phyloP scores from a whole-genome alignment of 768 basidiomycete genomes.

The Hygrophoropsis aurantiaca region DNA sequence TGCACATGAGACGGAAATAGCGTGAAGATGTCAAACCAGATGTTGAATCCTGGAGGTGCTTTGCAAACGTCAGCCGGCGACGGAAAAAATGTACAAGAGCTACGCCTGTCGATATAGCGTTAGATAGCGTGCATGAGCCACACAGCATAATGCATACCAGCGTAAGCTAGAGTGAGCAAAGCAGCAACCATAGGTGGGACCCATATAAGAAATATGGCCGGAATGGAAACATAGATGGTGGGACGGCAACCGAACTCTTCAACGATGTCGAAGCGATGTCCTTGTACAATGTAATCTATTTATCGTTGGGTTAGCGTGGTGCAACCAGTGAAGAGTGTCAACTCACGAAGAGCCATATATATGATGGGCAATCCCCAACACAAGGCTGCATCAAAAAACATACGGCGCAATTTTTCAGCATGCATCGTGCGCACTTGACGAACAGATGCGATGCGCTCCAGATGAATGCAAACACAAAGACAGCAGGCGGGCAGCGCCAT shows the following conservation, averaged over 20 bases:
- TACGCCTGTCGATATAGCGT: slow-evolving; percentile 26
- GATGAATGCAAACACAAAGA: slow-evolving; percentile 25
- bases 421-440: slow-evolving; percentile 20
- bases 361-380: slow-evolving; percentile 43
- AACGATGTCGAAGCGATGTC: slow-evolving; percentile 48
- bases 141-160: slow-evolving; percentile 27
- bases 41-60: slow-evolving; percentile 33
- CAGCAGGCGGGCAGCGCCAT: slow-evolving; percentile 24
- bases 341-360: slow-evolving; percentile 39
- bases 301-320: too few species aligned
- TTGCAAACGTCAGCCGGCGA: slow-evolving; percentile 42
- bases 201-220: slow-evolving; percentile 32
- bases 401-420: slow-evolving; percentile 26
- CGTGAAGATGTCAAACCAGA: slow-evolving; percentile 42
- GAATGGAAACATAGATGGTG: slow-evolving; percentile 29
- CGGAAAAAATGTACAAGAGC: slow-evolving; percentile 39
- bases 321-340: neutral
- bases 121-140: slow-evolving; percentile 5
- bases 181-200: slow-evolving; percentile 36
- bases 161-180: slow-evolving; percentile 32
- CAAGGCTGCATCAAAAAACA: slow-evolving; percentile 32
- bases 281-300: slow-evolving; percentile 42
- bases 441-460: slow-evolving; percentile 28
- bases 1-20: slow-evolving; percentile 62
- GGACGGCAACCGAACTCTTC: slow-evolving; percentile 47